phyloP scores from a whole-genome alignment of 78 protist genomes.

The Dictyostelium discoideum region dicty_2.7 NC_007088.5:5888001-5888500 shows the following conservation, averaged over 20 bases:
- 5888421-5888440: conserved; percentile 13
- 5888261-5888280: conserved; percentile 43
- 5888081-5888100: too few species aligned
- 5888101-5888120: neutral
- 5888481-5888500: conserved; percentile 36
- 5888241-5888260: conserved; percentile 22
- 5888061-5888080: too few species aligned
- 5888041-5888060: neutral
- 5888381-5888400: conserved; percentile 55
- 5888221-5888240: neutral
- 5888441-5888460: conserved; percentile 40
- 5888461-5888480: conserved; percentile 51
- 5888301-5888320: conserved; percentile 52
- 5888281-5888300: conserved; percentile 65
- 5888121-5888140: neutral
- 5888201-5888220: conserved; percentile 21
- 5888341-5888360: conserved; percentile 33
- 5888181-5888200: conserved; percentile 27
- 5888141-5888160: neutral
- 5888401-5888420: conserved; percentile 31
- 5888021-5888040: neutral
- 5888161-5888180: conserved; percentile 28
- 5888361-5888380: conserved; percentile 21
- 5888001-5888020: neutral
- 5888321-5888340: conserved; percentile 65